A percentile compares a stretch with the other conserved stretches of the same genome.
Conservation (phyloP, 805 yeast species). For the Barnettozyma salicaria region DNA sequence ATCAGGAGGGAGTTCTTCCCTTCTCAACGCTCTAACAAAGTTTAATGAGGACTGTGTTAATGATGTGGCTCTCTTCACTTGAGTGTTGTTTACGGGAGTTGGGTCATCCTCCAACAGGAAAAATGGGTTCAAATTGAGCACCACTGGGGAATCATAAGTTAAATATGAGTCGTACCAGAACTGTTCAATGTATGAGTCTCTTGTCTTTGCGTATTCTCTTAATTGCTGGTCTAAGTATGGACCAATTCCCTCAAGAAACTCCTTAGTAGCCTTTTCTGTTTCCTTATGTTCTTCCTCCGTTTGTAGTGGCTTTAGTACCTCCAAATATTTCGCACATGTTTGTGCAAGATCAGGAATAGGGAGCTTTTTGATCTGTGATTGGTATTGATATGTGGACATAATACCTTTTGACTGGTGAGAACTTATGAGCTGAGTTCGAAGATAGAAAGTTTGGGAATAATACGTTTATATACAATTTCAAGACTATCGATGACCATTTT, state of each 20-base stretch:
- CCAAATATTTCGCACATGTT: slow-evolving; percentile 61
- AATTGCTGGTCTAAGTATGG: slow-evolving; percentile 58
- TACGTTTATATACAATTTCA: no score
- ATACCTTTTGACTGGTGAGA: no score
- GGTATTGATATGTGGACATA: slow-evolving; percentile 51
- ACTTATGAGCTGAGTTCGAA: no score
- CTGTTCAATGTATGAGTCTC: slow-evolving; percentile 84
- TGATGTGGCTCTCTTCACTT: slow-evolving; percentile 76
- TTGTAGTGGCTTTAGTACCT: slow-evolving; percentile 73
- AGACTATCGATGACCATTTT: no score
- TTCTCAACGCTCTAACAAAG: slow-evolving; percentile 73
- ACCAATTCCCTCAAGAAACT: slow-evolving; percentile 50
- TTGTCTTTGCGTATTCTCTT: slow-evolving; percentile 50
- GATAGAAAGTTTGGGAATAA: no score
- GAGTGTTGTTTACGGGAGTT: slow-evolving; percentile 43
- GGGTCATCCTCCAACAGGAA: slow-evolving; percentile 90
- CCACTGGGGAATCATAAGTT: slow-evolving; percentile 84
- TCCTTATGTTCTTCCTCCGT: slow-evolving; percentile 61
- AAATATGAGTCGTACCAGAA: slow-evolving; percentile 92
- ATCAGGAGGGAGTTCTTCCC: slow-evolving; percentile 70
- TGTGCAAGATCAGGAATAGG: slow-evolving; percentile 76
- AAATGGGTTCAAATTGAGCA: slow-evolving; percentile 85
- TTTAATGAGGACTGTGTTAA: slow-evolving; percentile 71
- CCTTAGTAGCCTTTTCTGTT: slow-evolving; percentile 52
- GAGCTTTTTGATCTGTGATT: slow-evolving; percentile 51